Conservation (phyloP, 2,329 filamentous ascomycete species). For the Clarireedia paspali region DNA sequence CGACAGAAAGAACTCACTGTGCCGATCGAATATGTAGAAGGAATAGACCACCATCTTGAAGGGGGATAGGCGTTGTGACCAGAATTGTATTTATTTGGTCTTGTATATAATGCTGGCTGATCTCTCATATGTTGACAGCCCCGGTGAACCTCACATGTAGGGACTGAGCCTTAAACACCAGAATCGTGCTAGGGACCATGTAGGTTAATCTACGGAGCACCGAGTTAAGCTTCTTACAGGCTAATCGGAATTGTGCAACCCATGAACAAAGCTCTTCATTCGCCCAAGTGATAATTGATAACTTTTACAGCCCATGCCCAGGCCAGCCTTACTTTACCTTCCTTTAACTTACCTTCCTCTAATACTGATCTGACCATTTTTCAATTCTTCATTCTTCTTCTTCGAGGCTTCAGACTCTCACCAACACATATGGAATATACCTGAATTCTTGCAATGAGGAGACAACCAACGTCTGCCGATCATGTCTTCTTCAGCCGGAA, state of each 20-base stretch:
- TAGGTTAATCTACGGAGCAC: slow-evolving; percentile 6
- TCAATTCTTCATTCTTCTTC: neutral
- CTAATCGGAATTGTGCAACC: neutral
- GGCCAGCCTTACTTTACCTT: neutral
- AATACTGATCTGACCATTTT: neutral
- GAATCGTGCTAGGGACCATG: neutral
- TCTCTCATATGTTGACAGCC: too few relatives aligned
- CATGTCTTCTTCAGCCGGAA: slow-evolving; percentile 16
- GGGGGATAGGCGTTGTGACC: neutral
- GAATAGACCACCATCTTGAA: slow-evolving; percentile 80
- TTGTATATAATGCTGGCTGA: neutral
- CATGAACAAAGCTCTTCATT: slow-evolving; percentile 5
- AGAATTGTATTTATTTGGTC: neutral
- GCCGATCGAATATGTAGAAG: slow-evolving; percentile 98
- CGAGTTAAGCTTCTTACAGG: slow-evolving; percentile 6
- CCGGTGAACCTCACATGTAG: too few relatives aligned
- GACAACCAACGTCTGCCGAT: slow-evolving; percentile 1
- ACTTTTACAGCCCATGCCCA: neutral
- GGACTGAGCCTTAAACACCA: neutral
- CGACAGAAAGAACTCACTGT: slow-evolving; percentile 55
- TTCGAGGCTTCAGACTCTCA: neutral
- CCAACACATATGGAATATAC: neutral
- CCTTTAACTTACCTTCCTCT: neutral
- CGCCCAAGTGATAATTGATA: neutral
- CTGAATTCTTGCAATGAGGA: slow-evolving; percentile 7